Conservation (phyloP, 2,329 filamentous ascomycete species). For the Pleoardoris graminearum region DNA sequence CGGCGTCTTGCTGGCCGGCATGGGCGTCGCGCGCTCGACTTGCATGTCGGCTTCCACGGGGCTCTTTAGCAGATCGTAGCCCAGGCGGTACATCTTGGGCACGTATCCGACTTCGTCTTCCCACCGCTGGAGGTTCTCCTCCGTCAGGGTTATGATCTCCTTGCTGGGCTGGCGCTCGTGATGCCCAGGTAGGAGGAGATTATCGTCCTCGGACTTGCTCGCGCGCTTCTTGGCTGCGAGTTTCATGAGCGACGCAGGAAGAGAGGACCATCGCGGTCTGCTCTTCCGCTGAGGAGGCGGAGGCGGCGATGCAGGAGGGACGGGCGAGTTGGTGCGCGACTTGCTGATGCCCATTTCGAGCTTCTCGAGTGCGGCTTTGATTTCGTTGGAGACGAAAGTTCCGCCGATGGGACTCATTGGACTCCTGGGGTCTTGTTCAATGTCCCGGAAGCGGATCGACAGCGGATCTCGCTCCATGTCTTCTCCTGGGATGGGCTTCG, state of each 20-base stretch:
- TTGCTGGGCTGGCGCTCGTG: background rate
- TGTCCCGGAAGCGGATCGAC: slow-evolving; percentile 21
- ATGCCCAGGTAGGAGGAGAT: background rate
- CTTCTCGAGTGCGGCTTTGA: slow-evolving; percentile 3
- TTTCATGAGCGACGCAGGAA: slow-evolving; percentile 9
- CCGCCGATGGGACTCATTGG: slow-evolving; percentile 19
- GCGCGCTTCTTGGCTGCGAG: slow-evolving; percentile 7
- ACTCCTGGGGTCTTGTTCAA: slow-evolving; percentile 25
- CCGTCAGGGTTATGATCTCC: slow-evolving; percentile 8
- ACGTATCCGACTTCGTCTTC: slow-evolving; percentile 18
- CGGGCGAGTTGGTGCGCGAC: background rate
- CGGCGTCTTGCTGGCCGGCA: background rate
- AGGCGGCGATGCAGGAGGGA: background rate
- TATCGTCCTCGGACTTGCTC: slow-evolving; percentile 7
- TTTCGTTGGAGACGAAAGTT: slow-evolving; percentile 12
- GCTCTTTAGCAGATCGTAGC: slow-evolving; percentile 1
- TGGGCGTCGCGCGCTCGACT: slow-evolving; percentile 2
- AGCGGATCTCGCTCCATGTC: slow-evolving; percentile 27
- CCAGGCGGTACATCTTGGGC: slow-evolving; percentile 14
- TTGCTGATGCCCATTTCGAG: slow-evolving; percentile 1
- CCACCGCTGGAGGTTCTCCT: slow-evolving; percentile 18
- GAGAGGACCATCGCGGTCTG: slow-evolving; percentile 4
- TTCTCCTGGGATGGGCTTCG: slow-evolving; percentile 27
- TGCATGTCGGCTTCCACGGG: slow-evolving; percentile 9
- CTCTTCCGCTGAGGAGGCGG: background rate